phyloP scores from a whole-genome alignment of 352 stramenopile genomes.

The Aphanomyces cochlioides region DNA sequence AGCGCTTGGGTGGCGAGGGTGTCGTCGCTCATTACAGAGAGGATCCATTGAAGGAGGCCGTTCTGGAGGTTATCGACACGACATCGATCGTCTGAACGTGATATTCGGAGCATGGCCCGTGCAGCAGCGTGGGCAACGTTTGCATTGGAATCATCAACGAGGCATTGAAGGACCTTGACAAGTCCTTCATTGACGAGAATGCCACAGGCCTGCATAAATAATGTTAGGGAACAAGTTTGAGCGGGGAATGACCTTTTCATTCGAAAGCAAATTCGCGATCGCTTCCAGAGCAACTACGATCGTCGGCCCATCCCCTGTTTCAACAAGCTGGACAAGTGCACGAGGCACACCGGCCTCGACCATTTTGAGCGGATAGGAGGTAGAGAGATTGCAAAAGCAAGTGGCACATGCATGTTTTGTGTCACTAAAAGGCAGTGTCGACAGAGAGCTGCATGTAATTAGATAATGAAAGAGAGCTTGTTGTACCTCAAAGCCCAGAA shows the following conservation, averaged over 20 bases:
- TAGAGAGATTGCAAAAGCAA: conserved; percentile 74
- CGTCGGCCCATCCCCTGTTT: conserved; percentile 41
- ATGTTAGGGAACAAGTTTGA: not conserved
- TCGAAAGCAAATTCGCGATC: conserved; percentile 72
- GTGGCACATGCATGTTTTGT: conserved; percentile 57
- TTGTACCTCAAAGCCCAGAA: conserved; percentile 62
- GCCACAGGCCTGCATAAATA: conserved; percentile 35
- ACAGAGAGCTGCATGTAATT: conserved; percentile 37
- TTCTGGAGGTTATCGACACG: conserved; percentile 69
- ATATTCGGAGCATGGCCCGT: conserved; percentile 66
- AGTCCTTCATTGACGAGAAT: conserved; percentile 69
- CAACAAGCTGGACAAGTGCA: conserved; percentile 57
- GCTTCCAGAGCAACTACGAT: conserved; percentile 60
- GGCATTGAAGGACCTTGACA: conserved; percentile 53
- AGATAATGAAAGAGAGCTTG: not conserved
- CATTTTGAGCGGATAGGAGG: conserved; percentile 43
- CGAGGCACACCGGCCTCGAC: conserved; percentile 61
- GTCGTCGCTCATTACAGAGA: conserved; percentile 28
- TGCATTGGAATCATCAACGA: conserved; percentile 48
- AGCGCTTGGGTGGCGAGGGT: conserved; percentile 10
- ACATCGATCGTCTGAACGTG: conserved; percentile 67
- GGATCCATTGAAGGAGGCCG: conserved; percentile 71
- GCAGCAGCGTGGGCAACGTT: conserved; percentile 61
- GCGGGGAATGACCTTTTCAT: conserved; percentile 49
- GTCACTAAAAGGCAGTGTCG: conserved; percentile 51